Conservation (phyloP, 306 rosid genomes). For the Ceratonia siliqua region DNA sequence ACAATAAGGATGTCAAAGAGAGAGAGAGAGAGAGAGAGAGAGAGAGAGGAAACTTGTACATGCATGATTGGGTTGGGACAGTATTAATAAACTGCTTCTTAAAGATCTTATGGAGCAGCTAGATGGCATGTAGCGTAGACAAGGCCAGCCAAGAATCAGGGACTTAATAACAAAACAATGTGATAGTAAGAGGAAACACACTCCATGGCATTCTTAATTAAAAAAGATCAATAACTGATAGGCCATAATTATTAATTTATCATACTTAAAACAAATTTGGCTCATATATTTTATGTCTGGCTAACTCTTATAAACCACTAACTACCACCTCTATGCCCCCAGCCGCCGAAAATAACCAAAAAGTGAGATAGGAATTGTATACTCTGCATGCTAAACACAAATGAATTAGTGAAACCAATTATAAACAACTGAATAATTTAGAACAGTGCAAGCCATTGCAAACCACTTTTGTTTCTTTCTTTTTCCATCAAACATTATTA, state of each 20-base stretch:
- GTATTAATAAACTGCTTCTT: background rate
- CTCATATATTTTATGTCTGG: background rate
- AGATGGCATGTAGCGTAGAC: constrained; percentile 5
- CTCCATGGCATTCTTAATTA: background rate
- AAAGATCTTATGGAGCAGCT: constrained; percentile 19
- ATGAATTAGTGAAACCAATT: background rate
- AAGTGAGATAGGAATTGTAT: background rate
- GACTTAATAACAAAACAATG: background rate
- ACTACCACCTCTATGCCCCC: background rate
- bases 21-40: background rate
- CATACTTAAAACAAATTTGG: constrained; percentile 4
- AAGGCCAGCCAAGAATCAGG: background rate
- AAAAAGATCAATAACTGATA: background rate
- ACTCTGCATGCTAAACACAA: background rate
- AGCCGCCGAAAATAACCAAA: background rate
- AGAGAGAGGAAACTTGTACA: constrained; percentile 9
- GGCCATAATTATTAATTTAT: background rate
- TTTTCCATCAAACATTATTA: background rate
- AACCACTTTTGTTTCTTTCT: background rate
- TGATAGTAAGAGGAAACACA: background rate
- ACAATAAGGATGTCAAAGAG: constrained; percentile 9
- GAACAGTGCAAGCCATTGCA: background rate
- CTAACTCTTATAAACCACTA: background rate
- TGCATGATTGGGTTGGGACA: constrained; percentile 7
- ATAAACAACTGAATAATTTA: background rate